A percentile compares a stretch with the other conserved stretches of the same genome.
Conservation (phyloP, 2,329 filamentous ascomycete genomes). For the Neocucurbitaria cava region DNA sequence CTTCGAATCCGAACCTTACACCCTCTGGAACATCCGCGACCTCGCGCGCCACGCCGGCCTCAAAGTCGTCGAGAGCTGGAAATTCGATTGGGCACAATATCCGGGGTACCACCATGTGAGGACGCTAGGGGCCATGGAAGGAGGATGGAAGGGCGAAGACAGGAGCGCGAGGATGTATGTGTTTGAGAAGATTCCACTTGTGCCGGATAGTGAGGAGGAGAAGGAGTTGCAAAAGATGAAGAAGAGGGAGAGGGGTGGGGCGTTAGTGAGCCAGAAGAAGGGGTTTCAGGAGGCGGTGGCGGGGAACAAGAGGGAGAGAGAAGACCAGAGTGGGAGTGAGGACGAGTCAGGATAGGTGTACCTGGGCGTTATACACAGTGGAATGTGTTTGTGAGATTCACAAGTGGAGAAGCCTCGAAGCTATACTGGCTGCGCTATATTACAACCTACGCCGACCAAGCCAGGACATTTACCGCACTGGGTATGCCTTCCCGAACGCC, state of each 20-base stretch:
- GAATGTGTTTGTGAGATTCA: not conserved
- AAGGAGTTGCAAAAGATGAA: constrained; percentile 21
- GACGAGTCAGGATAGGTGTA: constrained; percentile 1
- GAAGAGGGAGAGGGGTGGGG: constrained; percentile 18
- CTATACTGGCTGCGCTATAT: constrained; percentile 3
- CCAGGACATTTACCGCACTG: not conserved
- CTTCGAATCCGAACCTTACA: constrained; percentile 94
- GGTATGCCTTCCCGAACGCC: constrained; percentile 8
- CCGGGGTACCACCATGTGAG: constrained; percentile 77
- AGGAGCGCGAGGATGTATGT: constrained; percentile 56
- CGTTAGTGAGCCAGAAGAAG: constrained; percentile 12
- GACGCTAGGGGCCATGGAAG: constrained; percentile 67
- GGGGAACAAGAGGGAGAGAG: constrained; percentile 22
- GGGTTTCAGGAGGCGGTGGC: too few relatives aligned
- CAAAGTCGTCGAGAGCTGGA: constrained; percentile 72
- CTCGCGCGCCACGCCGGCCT: constrained; percentile 79
- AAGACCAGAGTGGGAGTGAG: constrained; percentile 18
- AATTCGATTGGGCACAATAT: constrained; percentile 71
- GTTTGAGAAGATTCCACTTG: constrained; percentile 49
- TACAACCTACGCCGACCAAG: not conserved
- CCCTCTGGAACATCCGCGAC: constrained; percentile 92
- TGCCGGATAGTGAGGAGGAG: constrained; percentile 32
- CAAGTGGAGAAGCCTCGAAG: not conserved
- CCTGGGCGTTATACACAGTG: not conserved
- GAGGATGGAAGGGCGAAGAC: constrained; percentile 59